phyloP scores from a whole-genome alignment of 345 rosid species.

The Raphanus raphanistrum region DNA sequence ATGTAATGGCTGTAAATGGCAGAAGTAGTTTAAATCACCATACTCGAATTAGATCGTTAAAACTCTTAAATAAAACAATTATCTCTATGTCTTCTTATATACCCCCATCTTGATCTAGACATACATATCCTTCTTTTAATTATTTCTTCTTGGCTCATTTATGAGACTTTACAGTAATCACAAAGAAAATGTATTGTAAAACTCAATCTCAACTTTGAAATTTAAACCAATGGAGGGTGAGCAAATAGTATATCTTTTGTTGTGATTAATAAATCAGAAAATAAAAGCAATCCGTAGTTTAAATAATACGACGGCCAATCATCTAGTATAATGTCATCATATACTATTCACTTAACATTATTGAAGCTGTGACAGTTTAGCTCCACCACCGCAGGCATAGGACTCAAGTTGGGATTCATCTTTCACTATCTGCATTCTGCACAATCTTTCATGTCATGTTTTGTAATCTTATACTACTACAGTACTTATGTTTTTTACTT shows the following conservation, averaged over 20 bases:
- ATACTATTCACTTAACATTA: conserved; percentile 10
- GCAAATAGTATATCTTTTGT: neutral
- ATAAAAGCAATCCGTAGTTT: too few relatives aligned
- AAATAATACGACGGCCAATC: neutral
- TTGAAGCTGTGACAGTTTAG: conserved; percentile 17
- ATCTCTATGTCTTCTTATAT: neutral
- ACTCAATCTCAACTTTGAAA: neutral
- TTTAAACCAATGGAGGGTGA: neutral
- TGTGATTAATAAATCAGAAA: neutral
- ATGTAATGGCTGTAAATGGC: neutral
- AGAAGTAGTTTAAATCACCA: neutral
- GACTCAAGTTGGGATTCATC: conserved; percentile 25
- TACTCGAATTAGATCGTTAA: neutral
- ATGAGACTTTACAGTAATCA: neutral
- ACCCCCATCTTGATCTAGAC: neutral
- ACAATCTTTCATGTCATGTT: conserved; percentile 30
- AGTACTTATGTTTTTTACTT: conserved; percentile 17
- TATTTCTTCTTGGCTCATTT: neutral
- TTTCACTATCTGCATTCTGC: conserved; percentile 11
- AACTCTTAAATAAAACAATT: neutral
- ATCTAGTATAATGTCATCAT: neutral
- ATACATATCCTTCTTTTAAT: neutral
- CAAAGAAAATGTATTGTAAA: neutral
- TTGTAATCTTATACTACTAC: conserved; percentile 8
- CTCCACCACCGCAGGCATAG: conserved; percentile 18